Conservation (phyloP, 2,329 filamentous ascomycete genomes). For the Xylaria hypoxylon region DNA sequence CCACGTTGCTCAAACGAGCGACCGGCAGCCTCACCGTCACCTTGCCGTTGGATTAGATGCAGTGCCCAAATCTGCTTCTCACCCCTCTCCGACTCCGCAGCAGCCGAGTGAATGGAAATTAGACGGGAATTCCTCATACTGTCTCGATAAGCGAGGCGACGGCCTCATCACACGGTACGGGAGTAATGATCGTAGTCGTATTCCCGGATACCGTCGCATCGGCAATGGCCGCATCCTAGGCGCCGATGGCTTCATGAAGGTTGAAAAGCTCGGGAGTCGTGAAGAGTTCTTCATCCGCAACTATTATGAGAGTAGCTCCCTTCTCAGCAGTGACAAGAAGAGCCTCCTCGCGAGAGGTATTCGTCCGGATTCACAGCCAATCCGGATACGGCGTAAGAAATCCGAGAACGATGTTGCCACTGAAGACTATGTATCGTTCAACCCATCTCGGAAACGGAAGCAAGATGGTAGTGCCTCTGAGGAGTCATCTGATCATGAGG, state of each 20-base stretch:
- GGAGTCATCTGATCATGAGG: conserved; percentile 60
- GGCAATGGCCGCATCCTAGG: conserved; percentile 80
- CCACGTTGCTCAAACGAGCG: conserved; percentile 12
- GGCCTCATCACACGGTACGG: conserved; percentile 80
- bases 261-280: conserved; percentile 73
- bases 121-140: conserved; percentile 57
- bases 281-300: conserved; percentile 65
- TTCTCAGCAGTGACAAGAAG: conserved; percentile 59
- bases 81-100: conserved; percentile 29
- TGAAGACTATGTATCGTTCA: conserved; percentile 64
- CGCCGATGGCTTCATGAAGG: conserved; percentile 66
- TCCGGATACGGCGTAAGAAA: conserved; percentile 55
- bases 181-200: conserved; percentile 74
- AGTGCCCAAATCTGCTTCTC: conserved; percentile 24
- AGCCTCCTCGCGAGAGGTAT: conserved; percentile 59
- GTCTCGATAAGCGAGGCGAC: conserved; percentile 82
- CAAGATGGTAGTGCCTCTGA: conserved; percentile 46
- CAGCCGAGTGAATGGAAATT: conserved; percentile 27
- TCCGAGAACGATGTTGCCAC: conserved; percentile 44
- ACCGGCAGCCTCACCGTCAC: conserved; percentile 22
- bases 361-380: conserved; percentile 53
- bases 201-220: conserved; percentile 77
- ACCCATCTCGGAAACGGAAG: conserved; percentile 58
- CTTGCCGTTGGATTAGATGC: conserved; percentile 25
- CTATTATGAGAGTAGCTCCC: conserved; percentile 57